These are phyloP conservation scores for Guadua angustifolia DNA, from an alignment of 176 grass and related monocot genomes.

Conservation along the genomic window DNA sequence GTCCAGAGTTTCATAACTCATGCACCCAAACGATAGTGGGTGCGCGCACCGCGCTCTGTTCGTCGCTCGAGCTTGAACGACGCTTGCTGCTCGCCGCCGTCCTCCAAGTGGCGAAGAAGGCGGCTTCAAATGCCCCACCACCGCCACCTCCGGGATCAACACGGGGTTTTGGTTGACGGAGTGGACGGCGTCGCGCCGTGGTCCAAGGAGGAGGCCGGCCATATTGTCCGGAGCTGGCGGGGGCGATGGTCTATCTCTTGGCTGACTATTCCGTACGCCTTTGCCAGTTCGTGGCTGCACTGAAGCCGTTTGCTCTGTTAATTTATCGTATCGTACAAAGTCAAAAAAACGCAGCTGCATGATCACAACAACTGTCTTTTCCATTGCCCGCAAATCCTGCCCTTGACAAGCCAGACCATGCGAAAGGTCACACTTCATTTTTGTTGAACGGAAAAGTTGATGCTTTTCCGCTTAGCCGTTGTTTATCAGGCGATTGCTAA, in stretches of 20 bases:
- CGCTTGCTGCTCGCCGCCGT: background rate
- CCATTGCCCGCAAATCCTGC: conserved; percentile 6
- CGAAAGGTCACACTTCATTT: background rate
- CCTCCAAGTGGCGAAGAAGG: background rate
- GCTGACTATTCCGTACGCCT: background rate
- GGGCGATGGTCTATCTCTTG: background rate
- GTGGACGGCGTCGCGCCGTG: conserved; percentile 1
- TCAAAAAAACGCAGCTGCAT: conserved; percentile 28
- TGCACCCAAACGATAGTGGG: background rate
- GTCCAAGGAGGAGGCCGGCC: background rate
- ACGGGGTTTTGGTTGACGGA: background rate
- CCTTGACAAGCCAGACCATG: conserved; percentile 7
- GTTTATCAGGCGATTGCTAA: background rate
- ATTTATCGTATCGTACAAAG: background rate
- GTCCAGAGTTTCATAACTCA: background rate
- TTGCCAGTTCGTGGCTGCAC: background rate
- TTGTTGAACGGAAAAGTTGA: background rate
- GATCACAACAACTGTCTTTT: background rate
- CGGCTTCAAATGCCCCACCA: background rate
- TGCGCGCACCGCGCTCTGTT: background rate
- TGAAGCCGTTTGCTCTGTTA: conserved; percentile 28
- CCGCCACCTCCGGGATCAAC: background rate
- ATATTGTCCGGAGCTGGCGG: background rate
- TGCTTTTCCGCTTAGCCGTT: background rate
- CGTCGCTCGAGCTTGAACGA: no score